Evolutionary conservation across 345 rosid genomes (phyloP), one percentile per base, ranked within the genome.

Genomic region (Acer yangbiense): DNA sequence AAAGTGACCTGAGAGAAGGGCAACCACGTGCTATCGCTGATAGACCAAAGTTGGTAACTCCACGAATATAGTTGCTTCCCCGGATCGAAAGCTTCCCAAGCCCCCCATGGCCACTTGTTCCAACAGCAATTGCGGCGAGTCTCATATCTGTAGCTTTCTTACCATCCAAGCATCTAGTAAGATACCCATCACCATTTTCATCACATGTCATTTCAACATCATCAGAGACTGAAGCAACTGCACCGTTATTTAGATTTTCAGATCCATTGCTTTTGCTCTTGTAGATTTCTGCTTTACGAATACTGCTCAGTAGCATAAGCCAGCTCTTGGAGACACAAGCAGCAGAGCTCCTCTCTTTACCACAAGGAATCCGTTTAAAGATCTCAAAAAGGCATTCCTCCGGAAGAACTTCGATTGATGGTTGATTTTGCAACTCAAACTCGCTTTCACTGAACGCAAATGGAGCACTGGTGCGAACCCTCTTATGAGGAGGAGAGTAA

Each of bases 381-480:
- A 92, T 89, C 93, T 92, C 97, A 48, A 87, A 88, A 32, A 92
- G 92, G 80, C 97, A 90, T 78, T 92, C 97, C 65, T 90, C 93
- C 0, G 97, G 97, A 79, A 92, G 97, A 52, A 79, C 79, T 7
- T 85, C 89, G 2, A 92, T 88, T 7, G 94, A 88, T 21, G 90
- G 84, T 64, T 76, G 84, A 71, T 76, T 81, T 20, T 75, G 81
- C 57, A 62, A 85, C 64, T 77, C 87, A 67, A 81, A 62, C 61
- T 81, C 72, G 1, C 72, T 50, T 20, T 79, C 76, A 35, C 80
- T 75, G 66, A 77, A 66, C 13, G 63, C 25, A 76, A 74, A 85
- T 0, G 89, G 82, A 73, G 86, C 74, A 75, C 82, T 81, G 61
- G 85, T 27, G 64, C 97, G 90, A 65, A 92, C 92, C 80, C 97